Conservation (phyloP, 2,329 filamentous ascomycete species). For the Talaromyces sp. region DNA sequence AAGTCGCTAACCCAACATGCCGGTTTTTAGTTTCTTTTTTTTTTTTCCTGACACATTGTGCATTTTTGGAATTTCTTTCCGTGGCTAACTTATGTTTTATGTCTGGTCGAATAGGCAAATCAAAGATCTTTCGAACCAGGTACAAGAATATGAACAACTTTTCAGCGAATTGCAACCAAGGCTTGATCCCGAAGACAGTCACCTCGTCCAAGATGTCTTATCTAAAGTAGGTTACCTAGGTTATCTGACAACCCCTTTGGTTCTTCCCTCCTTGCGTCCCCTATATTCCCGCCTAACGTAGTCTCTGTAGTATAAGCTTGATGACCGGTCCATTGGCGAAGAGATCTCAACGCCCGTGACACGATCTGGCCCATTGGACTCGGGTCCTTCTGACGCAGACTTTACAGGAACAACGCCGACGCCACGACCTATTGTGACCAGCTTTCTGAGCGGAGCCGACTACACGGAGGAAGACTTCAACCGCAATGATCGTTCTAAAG, state of each 20-base stretch:
- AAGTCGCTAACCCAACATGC: slow-evolving; percentile 30
- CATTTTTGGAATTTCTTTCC: neutral
- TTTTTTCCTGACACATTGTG: neutral
- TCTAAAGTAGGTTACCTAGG: slow-evolving; percentile 27
- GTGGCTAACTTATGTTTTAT: neutral
- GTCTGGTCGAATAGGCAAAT: slow-evolving; percentile 29
- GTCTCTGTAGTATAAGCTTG: slow-evolving; percentile 15
- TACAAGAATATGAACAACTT: slow-evolving; percentile 32
- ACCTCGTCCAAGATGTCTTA: slow-evolving; percentile 31
- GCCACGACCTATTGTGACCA: slow-evolving; percentile 20
- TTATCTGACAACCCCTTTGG: neutral
- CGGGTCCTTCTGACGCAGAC: slow-evolving; percentile 16
- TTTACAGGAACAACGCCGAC: slow-evolving; percentile 18
- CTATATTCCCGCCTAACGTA: slow-evolving; percentile 8
- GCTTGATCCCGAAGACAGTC: slow-evolving; percentile 29
- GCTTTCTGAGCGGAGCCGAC: slow-evolving; percentile 34
- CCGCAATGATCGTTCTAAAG: slow-evolving; percentile 33
- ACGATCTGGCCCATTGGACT: slow-evolving; percentile 14
- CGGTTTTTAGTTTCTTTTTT: neutral
- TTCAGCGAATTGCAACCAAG: slow-evolving; percentile 31
- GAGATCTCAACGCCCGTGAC: slow-evolving; percentile 13
- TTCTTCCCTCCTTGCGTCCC: neutral
- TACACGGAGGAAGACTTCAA: slow-evolving; percentile 42
- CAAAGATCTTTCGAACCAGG: slow-evolving; percentile 33
- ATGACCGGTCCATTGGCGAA: slow-evolving; percentile 6